Evolutionary conservation across 179 eudicot genomes (phyloP), one percentile per base, ranked within the genome.

Genomic region (Silene coronaria): DNA sequence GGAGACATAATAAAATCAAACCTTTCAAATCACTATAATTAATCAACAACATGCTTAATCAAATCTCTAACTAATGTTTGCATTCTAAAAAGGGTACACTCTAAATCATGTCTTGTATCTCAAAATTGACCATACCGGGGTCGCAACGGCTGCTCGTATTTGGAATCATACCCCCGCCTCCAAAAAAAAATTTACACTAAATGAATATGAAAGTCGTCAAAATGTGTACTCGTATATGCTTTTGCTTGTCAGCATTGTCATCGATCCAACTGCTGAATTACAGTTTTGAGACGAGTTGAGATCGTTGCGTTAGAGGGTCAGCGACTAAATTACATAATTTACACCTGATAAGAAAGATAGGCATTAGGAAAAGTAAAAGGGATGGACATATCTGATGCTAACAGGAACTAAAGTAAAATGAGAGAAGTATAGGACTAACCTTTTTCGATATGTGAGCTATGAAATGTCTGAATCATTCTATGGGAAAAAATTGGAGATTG

Each of bases 391-490:
- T 38, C 22, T 57, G 65, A 30, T 45, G 59, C 16, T 36, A 76
- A 19, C 55, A 71, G 60, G 32, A 21, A 64, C 71, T 58, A 45
- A 24, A 24, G 70, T 38, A 51, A 75, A 79, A 76, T 73, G 67
- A 65, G 74, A 67, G 73, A n/a, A 51, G 58, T 22, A 46, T 19
- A 12, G 73, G 53, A 38, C 32, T 28, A 1, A 81, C 85, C 83
- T 79, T 84, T 84, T 61, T 84, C 81, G 84, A 72, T 76, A 0
- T 58, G 4, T 38, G 80, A 58, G 81, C 87, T 62, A 62, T 71
- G 84, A 81, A 26, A 72, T 74, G 82, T 84, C 84, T 46, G 80
- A 76, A 68, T 84, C 87, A 76, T 78, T 69, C 51, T 67, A 42
- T 68, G 78, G 36, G 4, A 70, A 51, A 71, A 78, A 70, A 64